Base-by-base conservation (phyloP, 1,284 basidiomycete species). In the Pascua sp. region DNA sequence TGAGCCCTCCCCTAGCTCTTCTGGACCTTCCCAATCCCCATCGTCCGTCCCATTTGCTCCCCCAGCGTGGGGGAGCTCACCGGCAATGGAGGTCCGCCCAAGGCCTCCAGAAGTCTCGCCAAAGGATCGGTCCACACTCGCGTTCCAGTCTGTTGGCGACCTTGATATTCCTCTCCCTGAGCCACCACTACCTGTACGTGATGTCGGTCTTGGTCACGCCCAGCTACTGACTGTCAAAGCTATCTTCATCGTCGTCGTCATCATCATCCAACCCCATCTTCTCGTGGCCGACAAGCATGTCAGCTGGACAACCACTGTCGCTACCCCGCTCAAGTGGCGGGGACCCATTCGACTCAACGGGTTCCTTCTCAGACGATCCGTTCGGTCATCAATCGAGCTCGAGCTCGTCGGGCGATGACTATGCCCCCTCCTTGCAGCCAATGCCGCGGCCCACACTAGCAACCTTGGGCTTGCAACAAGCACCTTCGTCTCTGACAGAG, bases 321-420 rank as follows among this genome's bases (percentile, higher is more conserved):
- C 24, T 32, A 32, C 24, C 24, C 3, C 24, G 4, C 24, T 7
- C 24, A 32, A 32, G 24, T 32, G 24, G 24, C 24, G 24, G 24
- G 24, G 72, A 74, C 47, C 70, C 73, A 0, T 73, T 74, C 50
- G 68, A 71, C 55, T 58, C 57, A 9, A 66, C 64, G 17, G 55
- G 51, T 44, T 60, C 61, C 4, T 73, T 73, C 55, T 59, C 66
- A 1, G 67, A 71, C n/a, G 72, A 73, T 45, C 71, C 70, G 1
- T 69, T 69, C 42, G 64, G 53, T 0, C 58, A 61, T 17, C 62
- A 61, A 7, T 65, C 64, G 2, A 57, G 57, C 38, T 55, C 56
- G 10, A 56, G 55, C 38, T 60, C 59, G 5, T 60, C 58, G 0
- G 56, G 58, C 10, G 62, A 63, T 16, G 62, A 63, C 47, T 40